Conservation (phyloP, 2,329 filamentous ascomycete species). For the Calonectria henricotiae region DNA sequence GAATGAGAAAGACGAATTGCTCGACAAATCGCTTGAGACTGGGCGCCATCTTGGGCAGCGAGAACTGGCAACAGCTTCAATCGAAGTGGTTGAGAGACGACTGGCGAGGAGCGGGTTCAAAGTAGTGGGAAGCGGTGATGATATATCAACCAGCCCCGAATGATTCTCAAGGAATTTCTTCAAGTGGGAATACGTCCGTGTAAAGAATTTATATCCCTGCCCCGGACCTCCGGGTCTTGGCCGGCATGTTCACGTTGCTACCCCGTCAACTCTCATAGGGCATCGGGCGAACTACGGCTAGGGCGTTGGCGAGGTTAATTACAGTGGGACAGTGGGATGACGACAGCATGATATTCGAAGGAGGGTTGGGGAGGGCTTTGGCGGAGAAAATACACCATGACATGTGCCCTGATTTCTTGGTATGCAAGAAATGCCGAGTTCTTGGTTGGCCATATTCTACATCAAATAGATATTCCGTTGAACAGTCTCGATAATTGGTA, state of each 20-base stretch:
- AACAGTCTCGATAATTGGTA: no score
- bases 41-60: slow-evolving; percentile 5
- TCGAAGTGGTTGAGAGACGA: background rate
- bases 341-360: background rate
- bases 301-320: slow-evolving; percentile 5
- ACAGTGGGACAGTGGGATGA: slow-evolving; percentile 3
- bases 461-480: no score
- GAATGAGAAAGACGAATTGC: background rate
- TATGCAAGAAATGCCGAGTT: background rate
- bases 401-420: no score
- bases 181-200: slow-evolving; percentile 10
- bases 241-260: slow-evolving; percentile 22
- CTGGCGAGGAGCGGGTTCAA: background rate
- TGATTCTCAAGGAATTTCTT: slow-evolving; percentile 1
- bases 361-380: background rate
- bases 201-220: slow-evolving; percentile 15
- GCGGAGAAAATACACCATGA: background rate
- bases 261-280: slow-evolving; percentile 18
- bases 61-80: background rate
- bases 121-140: background rate
- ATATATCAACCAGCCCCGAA: background rate
- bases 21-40: slow-evolving; percentile 1
- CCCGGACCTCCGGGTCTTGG: slow-evolving; percentile 1
- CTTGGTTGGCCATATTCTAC: no score
- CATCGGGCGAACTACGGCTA: slow-evolving; percentile 19